Evolutionary conservation across 73 alveolate genomes (phyloP).

Genomic region (Durusdinium trenchii): DNA sequence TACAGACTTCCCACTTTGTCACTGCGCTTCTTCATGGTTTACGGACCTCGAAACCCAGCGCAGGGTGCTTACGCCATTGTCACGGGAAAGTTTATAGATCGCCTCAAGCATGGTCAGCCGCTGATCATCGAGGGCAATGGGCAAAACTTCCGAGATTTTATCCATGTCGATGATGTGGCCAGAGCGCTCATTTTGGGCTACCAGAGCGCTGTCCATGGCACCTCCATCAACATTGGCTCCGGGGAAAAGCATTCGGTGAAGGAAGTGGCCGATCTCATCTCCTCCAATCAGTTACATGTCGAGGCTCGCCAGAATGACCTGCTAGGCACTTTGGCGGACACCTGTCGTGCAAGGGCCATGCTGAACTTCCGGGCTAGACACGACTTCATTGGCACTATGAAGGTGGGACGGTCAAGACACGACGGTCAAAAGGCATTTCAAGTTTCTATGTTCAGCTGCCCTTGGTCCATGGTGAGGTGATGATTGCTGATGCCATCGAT

Average conservation of each 20-base stretch:
- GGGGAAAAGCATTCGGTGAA: slow-evolving; percentile 71
- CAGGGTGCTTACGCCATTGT: slow-evolving; percentile 90
- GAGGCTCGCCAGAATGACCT: slow-evolving; percentile 64
- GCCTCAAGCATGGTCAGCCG: slow-evolving; percentile 56
- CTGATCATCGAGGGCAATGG: slow-evolving; percentile 83
- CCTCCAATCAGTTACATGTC: slow-evolving; percentile 39
- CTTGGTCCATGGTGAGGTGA: neutral
- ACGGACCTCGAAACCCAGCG: slow-evolving; percentile 92
- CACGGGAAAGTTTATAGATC: slow-evolving; percentile 89
- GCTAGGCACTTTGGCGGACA: slow-evolving; percentile 90
- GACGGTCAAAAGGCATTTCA: neutral
- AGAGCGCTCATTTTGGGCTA: slow-evolving; percentile 75
- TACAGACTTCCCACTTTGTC: slow-evolving; percentile 77
- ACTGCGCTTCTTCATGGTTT: slow-evolving; percentile 92
- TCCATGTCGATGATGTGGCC: slow-evolving; percentile 77
- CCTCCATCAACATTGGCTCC: slow-evolving; percentile 93
- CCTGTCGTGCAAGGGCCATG: slow-evolving; percentile 50
- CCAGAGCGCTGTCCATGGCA: slow-evolving; percentile 80
- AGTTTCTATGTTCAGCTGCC: neutral
- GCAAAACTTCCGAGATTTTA: slow-evolving; percentile 80
- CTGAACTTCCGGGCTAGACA: slow-evolving; percentile 55
- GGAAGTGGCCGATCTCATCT: slow-evolving; percentile 78
- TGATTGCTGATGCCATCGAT: slow-evolving; percentile 73
- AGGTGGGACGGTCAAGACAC: neutral
- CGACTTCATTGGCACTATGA: slow-evolving; percentile 72